phyloP scores from a whole-genome alignment of 164 flowering plant species.

The Pachysandra terminalis region DNA sequence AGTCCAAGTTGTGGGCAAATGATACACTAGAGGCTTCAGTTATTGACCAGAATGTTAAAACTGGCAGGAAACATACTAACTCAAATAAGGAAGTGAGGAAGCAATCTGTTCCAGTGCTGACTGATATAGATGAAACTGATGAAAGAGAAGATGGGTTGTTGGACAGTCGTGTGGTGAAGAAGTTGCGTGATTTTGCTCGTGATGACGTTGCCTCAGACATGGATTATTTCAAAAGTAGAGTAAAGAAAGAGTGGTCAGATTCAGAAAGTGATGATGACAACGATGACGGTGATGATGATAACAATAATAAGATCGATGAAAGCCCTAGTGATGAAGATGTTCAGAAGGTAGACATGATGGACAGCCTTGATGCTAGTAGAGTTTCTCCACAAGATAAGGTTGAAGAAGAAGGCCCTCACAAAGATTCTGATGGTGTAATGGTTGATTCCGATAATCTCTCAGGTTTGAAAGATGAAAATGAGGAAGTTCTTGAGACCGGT shows the following conservation, averaged over 20 bases:
- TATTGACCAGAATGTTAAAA: constrained; percentile 20
- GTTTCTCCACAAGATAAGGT: constrained; percentile 13
- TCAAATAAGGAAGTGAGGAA: constrained; percentile 20
- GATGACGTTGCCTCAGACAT: constrained; percentile 55
- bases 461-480: constrained; percentile 26
- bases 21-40: constrained; percentile 46
- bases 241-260: constrained; percentile 79
- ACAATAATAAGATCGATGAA: constrained; percentile 21
- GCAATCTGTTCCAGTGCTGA: constrained; percentile 15
- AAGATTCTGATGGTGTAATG: constrained; percentile 26
- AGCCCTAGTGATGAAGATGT: constrained; percentile 10
- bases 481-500: constrained; percentile 44
- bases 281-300: constrained; percentile 21
- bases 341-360: constrained; percentile 11
- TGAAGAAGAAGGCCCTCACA: constrained; percentile 21
- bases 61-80: constrained; percentile 14
- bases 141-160: constrained; percentile 14
- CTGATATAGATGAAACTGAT: constrained; percentile 18
- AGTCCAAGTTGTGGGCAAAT: constrained; percentile 91
- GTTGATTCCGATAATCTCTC: constrained; percentile 19
- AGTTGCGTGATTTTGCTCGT: constrained; percentile 19
- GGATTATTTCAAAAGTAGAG: constrained; percentile 85
- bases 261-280: constrained; percentile 47
- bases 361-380: constrained; percentile 7
- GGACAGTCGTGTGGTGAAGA: constrained; percentile 15